Evolutionary conservation across 495 filamentous ascomycete species (phyloP).

Genomic region (Penicillium lagena): DNA sequence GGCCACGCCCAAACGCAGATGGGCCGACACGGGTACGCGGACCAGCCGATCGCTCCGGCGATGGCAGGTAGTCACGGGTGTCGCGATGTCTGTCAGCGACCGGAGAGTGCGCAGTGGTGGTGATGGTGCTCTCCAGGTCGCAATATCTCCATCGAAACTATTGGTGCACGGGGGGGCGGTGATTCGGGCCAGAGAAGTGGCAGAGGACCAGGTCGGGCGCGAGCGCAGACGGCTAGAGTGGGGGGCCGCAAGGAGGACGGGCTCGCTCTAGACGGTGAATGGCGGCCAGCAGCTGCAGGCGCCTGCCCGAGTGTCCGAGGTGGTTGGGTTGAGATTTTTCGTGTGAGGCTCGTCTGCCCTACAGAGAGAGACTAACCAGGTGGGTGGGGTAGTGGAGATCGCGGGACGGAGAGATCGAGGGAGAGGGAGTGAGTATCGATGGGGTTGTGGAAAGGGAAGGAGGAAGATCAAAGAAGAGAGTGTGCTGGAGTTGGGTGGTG

Average conservation of each 20-base stretch:
- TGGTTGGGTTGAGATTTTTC: slow-evolving; percentile 10
- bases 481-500: neutral
- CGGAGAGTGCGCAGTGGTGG: slow-evolving; percentile 11
- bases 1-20: slow-evolving; percentile 9
- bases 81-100: slow-evolving; percentile 16
- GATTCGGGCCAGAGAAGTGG: slow-evolving; percentile 8
- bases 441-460: neutral
- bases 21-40: slow-evolving; percentile 9
- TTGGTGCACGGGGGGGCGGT: neutral
- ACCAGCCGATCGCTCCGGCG: slow-evolving; percentile 26
- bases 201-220: slow-evolving; percentile 11
- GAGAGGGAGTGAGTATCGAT: no score
- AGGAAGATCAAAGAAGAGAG: neutral
- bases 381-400: slow-evolving; percentile 18
- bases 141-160: slow-evolving; percentile 25
- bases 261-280: slow-evolving; percentile 7
- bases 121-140: slow-evolving; percentile 12
- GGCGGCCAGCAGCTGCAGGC: slow-evolving; percentile 22
- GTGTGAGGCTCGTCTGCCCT: slow-evolving; percentile 13
- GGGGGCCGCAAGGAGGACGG: slow-evolving; percentile 2
- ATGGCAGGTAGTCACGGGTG: slow-evolving; percentile 12
- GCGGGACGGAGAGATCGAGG: no score
- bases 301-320: neutral
- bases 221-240: slow-evolving; percentile 9
- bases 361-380: slow-evolving; percentile 14